A percentile compares a stretch with the other conserved stretches of the same genome.
phyloP scores from a whole-genome alignment of 116 monocot species.

The Phalaenopsis hybrid region DNA sequence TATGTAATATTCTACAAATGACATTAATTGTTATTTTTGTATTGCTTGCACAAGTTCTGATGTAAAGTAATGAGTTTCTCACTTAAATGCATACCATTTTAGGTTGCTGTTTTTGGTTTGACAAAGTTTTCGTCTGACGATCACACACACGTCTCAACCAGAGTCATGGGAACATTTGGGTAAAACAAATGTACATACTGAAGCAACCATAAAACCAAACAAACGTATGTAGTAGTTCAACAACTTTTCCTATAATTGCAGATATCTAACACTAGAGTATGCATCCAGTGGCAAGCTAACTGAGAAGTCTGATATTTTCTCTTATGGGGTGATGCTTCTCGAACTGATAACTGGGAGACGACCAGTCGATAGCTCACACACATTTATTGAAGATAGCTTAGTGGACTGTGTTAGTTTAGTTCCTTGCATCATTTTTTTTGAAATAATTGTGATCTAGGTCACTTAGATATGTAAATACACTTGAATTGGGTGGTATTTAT shows the following conservation, averaged over 20 bases:
- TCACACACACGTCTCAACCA: conserved; percentile 67
- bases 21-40: not conserved
- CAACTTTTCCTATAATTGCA: conserved; percentile 4
- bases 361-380: conserved; percentile 36
- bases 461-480: too few relatives aligned
- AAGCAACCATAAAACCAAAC: not conserved
- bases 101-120: conserved; percentile 94
- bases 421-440: not conserved
- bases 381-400: conserved; percentile 54
- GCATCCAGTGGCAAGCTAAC: conserved; percentile 74
- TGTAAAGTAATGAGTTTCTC: not conserved
- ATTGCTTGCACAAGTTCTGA: not conserved
- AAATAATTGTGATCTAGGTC: too few relatives aligned
- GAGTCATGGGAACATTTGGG: conserved; percentile 96
- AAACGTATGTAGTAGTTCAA: not conserved
- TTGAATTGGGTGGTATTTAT: too few relatives aligned
- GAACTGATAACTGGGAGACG: conserved; percentile 76
- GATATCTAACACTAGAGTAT: conserved; percentile 80
- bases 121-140: conserved; percentile 59
- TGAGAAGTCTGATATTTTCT: conserved; percentile 79
- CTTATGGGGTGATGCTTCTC: conserved; percentile 85
- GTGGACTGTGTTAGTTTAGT: conserved; percentile 57
- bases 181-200: conserved; percentile 13
- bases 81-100: not conserved
- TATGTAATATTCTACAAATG: not conserved